These are phyloP conservation scores for Trametes cinnabarina DNA, from an alignment of 768 basidiomycete species.

Conservation along the genomic window DNA sequence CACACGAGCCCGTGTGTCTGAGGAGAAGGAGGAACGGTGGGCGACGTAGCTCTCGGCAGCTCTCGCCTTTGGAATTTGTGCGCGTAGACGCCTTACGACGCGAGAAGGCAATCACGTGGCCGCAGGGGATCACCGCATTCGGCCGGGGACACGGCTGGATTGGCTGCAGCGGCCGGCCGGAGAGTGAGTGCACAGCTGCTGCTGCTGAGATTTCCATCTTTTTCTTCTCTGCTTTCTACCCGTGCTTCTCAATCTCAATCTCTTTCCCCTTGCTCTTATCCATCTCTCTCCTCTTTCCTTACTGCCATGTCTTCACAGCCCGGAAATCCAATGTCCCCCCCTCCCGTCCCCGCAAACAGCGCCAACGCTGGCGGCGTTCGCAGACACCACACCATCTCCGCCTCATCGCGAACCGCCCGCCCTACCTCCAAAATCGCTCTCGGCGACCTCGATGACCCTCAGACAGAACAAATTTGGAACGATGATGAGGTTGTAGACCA, in stretches of 20 bases:
- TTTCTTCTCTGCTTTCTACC: conserved; percentile 1
- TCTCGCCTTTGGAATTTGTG: conserved; percentile 3
- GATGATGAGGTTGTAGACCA: conserved; percentile 78
- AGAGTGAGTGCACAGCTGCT: background rate
- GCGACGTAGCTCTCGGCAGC: conserved; percentile 6
- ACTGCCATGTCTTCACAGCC: conserved; percentile 37
- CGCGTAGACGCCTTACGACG: background rate
- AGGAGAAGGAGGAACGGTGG: background rate
- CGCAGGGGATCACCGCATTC: background rate
- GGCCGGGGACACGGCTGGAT: conserved; percentile 4
- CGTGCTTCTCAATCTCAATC: conserved; percentile 6
- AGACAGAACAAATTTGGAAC: conserved; percentile 58
- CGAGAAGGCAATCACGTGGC: background rate
- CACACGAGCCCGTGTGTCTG: background rate
- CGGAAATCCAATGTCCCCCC: conserved; percentile 41
- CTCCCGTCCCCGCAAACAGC: conserved; percentile 38
- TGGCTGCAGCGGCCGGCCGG: conserved; percentile 12
- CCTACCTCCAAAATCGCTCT: conserved; percentile 60
- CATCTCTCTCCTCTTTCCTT: conserved; percentile 10
- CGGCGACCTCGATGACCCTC: conserved; percentile 55
- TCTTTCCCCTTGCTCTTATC: conserved; percentile 11
- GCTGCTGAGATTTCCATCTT: conserved; percentile 16
- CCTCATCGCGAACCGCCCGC: conserved; percentile 64
- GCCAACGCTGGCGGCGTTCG: conserved; percentile 52
- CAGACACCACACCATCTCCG: conserved; percentile 81